A percentile compares a stretch with the other conserved stretches of the same genome.
These are phyloP conservation scores for Colletotrichum acutatum DNA, from an alignment of 2,329 filamentous ascomycete genomes.

Conservation along the genomic window DNA sequence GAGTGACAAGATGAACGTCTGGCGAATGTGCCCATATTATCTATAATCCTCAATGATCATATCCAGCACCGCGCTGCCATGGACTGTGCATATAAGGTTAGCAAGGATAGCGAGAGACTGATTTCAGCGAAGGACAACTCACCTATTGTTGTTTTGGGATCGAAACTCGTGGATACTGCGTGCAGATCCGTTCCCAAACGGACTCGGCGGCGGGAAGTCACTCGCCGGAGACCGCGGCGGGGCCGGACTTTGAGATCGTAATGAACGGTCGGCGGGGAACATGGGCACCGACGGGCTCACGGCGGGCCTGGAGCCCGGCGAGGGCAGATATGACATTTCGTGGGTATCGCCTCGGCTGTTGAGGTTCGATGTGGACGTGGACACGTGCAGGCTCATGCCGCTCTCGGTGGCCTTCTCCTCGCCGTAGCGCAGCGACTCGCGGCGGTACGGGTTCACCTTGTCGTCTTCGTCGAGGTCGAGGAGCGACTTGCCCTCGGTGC, in stretches of 20 bases:
- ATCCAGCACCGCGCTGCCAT: constrained; percentile 32
- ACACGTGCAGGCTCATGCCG: constrained; percentile 5
- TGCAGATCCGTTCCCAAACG: constrained; percentile 6
- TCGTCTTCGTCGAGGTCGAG: constrained; percentile 55
- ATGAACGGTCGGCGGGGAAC: constrained; percentile 24
- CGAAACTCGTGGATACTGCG: constrained; percentile 25
- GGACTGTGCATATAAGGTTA: background rate
- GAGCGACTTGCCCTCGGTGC: constrained; percentile 54
- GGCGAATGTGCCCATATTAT: background rate
- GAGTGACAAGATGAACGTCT: background rate
- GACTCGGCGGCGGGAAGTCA: constrained; percentile 22
- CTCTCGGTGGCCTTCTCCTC: constrained; percentile 23
- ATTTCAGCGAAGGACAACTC: rapidly evolving
- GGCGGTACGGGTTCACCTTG: constrained; percentile 41
- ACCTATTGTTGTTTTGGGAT: constrained; percentile 29
- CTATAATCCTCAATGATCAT: constrained; percentile 15
- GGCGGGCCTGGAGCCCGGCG: constrained; percentile 13
- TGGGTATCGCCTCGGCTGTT: background rate
- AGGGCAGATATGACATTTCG: constrained; percentile 25
- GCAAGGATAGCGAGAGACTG: rapidly evolving
- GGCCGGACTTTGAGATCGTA: constrained; percentile 11
- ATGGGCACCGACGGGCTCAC: constrained; percentile 27
- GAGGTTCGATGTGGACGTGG: background rate
- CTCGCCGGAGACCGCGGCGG: background rate
- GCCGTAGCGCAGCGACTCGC: constrained; percentile 23